Conservation (phyloP, 2,329 filamentous ascomycete genomes). For the Calonectria hongkongensis region DNA sequence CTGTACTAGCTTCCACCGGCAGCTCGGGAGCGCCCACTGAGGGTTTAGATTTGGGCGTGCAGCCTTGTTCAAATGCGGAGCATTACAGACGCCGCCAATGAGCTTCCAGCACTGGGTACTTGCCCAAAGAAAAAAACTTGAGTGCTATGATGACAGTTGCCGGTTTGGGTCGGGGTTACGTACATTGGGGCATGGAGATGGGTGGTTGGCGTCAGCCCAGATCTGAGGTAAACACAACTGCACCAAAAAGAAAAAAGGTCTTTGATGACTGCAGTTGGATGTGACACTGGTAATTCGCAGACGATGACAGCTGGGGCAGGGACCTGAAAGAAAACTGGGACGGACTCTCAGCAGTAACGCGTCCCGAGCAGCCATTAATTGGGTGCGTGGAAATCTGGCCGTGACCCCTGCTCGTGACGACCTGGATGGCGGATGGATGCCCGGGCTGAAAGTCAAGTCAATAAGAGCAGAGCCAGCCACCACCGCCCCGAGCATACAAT, state of each 20-base stretch:
- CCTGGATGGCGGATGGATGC: constrained; percentile 33
- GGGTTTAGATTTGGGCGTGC: constrained; percentile 41
- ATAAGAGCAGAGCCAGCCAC: constrained; percentile 33
- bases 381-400: constrained; percentile 30
- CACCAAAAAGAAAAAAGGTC: constrained; percentile 2
- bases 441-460: constrained; percentile 29
- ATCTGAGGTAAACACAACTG: constrained; percentile 33
- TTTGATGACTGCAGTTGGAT: constrained; percentile 15
- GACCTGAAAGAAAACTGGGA: constrained; percentile 22
- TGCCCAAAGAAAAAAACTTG: constrained; percentile 27
- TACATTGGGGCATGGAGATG: constrained; percentile 9
- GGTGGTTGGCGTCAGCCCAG: constrained; percentile 24
- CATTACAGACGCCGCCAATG: constrained; percentile 36
- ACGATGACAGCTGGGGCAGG: not conserved
- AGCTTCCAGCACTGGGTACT: constrained; percentile 6
- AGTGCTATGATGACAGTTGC: constrained; percentile 35
- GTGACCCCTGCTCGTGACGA: constrained; percentile 27
- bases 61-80: constrained; percentile 50
- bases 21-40: constrained; percentile 52
- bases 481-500: constrained; percentile 14
- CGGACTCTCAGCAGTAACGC: constrained; percentile 18
- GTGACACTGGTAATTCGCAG: not conserved
- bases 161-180: constrained; percentile 24
- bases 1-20: constrained; percentile 49
- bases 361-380: constrained; percentile 9